Percentiles rank a stretch among this genome's conserved stretches.
These are phyloP conservation scores for Noccaea caerulescens DNA, from an alignment of 345 rosid species.

Conservation along the genomic window DNA sequence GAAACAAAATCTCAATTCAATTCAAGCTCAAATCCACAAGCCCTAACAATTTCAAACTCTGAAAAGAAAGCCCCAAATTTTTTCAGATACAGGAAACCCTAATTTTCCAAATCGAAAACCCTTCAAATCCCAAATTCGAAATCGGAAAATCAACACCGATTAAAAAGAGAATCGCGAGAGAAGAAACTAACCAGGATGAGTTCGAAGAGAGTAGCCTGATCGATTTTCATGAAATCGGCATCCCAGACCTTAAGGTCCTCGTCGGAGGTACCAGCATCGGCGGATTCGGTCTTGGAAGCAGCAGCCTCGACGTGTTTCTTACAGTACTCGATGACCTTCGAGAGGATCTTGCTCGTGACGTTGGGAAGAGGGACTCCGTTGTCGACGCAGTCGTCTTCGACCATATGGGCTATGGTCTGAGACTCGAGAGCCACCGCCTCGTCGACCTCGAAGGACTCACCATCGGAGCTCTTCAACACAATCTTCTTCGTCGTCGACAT, in stretches of 20 bases:
- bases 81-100: slow-evolving; percentile 9
- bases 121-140: slow-evolving; percentile 3
- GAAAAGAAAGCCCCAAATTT: slow-evolving; percentile 7
- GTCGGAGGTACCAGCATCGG: slow-evolving; percentile 42
- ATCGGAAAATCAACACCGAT: neutral
- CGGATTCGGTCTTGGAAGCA: slow-evolving; percentile 43
- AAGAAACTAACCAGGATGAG: slow-evolving; percentile 58
- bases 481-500: slow-evolving; percentile 55
- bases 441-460: slow-evolving; percentile 67
- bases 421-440: slow-evolving; percentile 69
- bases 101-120: slow-evolving; percentile 35
- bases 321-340: slow-evolving; percentile 81
- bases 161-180: neutral
- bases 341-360: slow-evolving; percentile 74
- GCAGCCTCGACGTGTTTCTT: slow-evolving; percentile 65
- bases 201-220: slow-evolving; percentile 70
- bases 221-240: slow-evolving; percentile 70
- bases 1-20: neutral
- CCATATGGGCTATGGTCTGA: slow-evolving; percentile 65
- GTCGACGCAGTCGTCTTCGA: slow-evolving; percentile 70
- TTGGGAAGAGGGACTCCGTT: slow-evolving; percentile 68
- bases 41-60: slow-evolving; percentile 5
- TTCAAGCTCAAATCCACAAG: neutral
- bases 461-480: slow-evolving; percentile 64
- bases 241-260: slow-evolving; percentile 71